Evolutionary conservation across 116 monocot species (phyloP), one percentile per base, ranked within the genome.

Genomic region (Thalassia testudinum): DNA sequence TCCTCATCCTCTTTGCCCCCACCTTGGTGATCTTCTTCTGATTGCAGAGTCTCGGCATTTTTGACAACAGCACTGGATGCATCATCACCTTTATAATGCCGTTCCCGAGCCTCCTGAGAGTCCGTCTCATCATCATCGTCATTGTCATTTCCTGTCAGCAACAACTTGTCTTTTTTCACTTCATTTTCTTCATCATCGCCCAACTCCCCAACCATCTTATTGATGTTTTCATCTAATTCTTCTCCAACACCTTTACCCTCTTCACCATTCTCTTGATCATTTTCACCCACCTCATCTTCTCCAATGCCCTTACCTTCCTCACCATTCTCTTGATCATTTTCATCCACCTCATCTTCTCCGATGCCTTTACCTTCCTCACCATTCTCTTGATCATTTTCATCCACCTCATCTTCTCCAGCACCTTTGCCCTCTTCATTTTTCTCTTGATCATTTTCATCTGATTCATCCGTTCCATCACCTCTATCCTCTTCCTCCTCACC

Each of bases 31-130:
- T 24, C 50, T 2, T 10, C 24, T 50, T 50, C 50, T 2, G 50
- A 50, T 12, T 50, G 7, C 23, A 23, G 5, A 18, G 47, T 47
- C 12, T 20, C 47, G 17, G 7, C 14, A 43, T 43, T 29, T 7
- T 20, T 23, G 17, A 45, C 47, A 47, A 72, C 67, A 43, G 69
- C 65, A 49, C 62, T 69, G 5, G 67, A 60, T 61, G 59, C 78
- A 60, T 83, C 74, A 56, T 83, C 83, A 45, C 59, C 60, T 57
- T 68, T 71, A 34, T 78, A 78, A 54, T 55, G 71, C 57, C 72
- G 67, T 68, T 82, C 82, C 26, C 77, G 50, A 27, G 77, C 82
- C 52, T 76, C 82, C 26, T 71, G 73, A 24, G 70, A 51, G 25
- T 29, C 47, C 47, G 50, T 67, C 26, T 74, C 70, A 5, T 20